Percentiles rank a stretch among this genome's conserved stretches.
These are phyloP conservation scores for Amanita phalloides DNA, from an alignment of 768 basidiomycete species.

Conservation along the genomic window DNA sequence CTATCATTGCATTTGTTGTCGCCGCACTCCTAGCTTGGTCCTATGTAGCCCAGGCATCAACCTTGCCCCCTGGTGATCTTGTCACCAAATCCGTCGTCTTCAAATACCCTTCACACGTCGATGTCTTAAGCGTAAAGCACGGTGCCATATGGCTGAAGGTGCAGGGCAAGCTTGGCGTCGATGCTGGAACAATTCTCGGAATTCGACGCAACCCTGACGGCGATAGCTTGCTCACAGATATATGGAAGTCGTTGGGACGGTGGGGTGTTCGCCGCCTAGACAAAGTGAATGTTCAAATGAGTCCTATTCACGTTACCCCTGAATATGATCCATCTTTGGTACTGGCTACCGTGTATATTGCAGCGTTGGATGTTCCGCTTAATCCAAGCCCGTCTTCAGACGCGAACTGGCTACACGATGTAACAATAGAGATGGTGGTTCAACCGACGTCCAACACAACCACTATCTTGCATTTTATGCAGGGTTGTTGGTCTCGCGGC, in stretches of 20 bases:
- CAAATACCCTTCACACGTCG: constrained; percentile 48
- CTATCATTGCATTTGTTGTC: constrained; percentile 31
- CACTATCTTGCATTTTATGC: constrained; percentile 37
- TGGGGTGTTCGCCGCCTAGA: constrained; percentile 52
- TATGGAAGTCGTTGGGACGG: constrained; percentile 61
- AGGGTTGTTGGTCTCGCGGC: constrained; percentile 49
- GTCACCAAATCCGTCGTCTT: constrained; percentile 44
- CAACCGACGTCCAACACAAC: constrained; percentile 42
- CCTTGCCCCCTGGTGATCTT: constrained; percentile 46
- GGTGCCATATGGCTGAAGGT: constrained; percentile 53
- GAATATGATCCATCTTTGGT: constrained; percentile 24
- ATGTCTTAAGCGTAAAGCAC: constrained; percentile 45
- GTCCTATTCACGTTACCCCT: constrained; percentile 38
- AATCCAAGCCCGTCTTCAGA: constrained; percentile 40
- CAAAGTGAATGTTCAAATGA: constrained; percentile 44
- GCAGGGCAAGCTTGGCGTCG: constrained; percentile 49
- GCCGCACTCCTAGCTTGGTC: constrained; percentile 50
- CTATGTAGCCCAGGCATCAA: constrained; percentile 47
- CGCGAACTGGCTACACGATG: constrained; percentile 43
- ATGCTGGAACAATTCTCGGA: constrained; percentile 52
- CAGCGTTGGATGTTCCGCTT: constrained; percentile 46
- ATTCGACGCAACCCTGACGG: constrained; percentile 33
- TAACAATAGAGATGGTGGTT: constrained; percentile 41
- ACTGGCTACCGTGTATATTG: constrained; percentile 36
- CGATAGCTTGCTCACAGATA: constrained; percentile 30